Base-by-base conservation (phyloP, 768 basidiomycete genomes). In the Termitomyces sp. region DNA sequence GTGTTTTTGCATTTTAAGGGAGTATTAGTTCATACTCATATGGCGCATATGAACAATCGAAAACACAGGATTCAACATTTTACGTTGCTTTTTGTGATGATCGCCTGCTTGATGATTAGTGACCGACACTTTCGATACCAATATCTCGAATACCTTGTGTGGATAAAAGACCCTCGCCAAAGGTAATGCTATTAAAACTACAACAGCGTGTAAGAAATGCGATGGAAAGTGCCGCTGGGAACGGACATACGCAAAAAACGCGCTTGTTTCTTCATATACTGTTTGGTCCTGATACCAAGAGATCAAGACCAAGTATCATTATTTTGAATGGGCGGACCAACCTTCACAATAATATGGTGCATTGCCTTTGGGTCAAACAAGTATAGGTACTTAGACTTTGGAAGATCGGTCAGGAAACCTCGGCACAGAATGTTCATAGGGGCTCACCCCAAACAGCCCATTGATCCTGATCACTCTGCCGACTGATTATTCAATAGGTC, bases 11-110 rank as follows among this genome's bases (percentile, higher is more conserved):
- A 17, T 19, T 23, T n/a, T 3, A 9, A 19, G 3, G 23, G 37
- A 58, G 10, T 19, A 1, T 37, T 30, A 21, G 31, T 11, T 31
- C 58, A 26, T 54, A 62, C 58, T 54, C 63, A 64, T 60, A 17
- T 56, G 28, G 21, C 61, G 58, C 61, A 64, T 62, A 46, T 64
- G 63, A n/a, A 52, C 47, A 9, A 51, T 60, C 1, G 63, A 64
- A 54, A 64, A 64, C 11, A 64, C 61, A 3, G 63, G 63, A 37
- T 64, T 64, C 21, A 60, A 42, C 63, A 62, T 58, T 46, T 62
- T 64, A 6, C 61, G 49, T 33, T 64, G 61, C 40, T 53, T 64
- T 35, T 55, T 59, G 48, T 64, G 63, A 15, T 40, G 45, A 7
- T 56, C 59, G 3, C 63, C 63, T 64, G 10, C 31, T 6, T 17